phyloP scores from a whole-genome alignment of 164 flowering plant genomes.

The Macadamia tetraphylla region DNA sequence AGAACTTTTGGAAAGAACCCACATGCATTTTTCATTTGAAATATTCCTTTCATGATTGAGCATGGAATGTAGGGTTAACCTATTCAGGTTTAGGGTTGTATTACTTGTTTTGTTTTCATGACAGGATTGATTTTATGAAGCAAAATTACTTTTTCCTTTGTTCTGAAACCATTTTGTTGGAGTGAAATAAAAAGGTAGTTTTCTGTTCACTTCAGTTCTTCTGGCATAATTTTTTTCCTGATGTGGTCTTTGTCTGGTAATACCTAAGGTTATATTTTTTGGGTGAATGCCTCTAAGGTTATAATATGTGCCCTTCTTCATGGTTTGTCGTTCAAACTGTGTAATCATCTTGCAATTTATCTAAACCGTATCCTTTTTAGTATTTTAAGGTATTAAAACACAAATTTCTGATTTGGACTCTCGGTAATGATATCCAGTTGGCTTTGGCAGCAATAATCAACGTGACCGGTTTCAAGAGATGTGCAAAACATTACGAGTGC shows the following conservation, averaged over 20 bases:
- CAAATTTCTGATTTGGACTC: conserved; percentile 43
- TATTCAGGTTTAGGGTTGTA: not conserved
- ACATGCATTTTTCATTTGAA: not conserved
- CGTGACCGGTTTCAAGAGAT: conserved; percentile 86
- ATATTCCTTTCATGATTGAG: not conserved
- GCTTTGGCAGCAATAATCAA: conserved; percentile 90
- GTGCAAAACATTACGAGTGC: conserved; percentile 81
- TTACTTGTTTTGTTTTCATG: no score
- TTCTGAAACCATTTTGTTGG: no score
- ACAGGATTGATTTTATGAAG: no score
- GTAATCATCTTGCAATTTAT: not conserved
- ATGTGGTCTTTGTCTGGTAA: no score
- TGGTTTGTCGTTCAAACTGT: not conserved
- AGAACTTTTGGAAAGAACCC: no score
- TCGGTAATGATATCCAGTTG: conserved; percentile 80
- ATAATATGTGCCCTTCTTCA: not conserved
- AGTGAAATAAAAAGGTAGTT: no score
- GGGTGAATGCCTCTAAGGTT: no score
- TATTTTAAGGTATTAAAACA: not conserved
- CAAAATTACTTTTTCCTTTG: no score
- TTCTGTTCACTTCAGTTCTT: no score
- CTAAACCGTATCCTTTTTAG: not conserved
- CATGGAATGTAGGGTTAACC: not conserved
- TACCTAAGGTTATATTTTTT: no score
- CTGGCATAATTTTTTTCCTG: no score